A percentile compares a stretch with the other conserved stretches of the same genome.
Conservation (phyloP, 768 basidiomycete species). For the Tremella yokohamensis region DNA sequence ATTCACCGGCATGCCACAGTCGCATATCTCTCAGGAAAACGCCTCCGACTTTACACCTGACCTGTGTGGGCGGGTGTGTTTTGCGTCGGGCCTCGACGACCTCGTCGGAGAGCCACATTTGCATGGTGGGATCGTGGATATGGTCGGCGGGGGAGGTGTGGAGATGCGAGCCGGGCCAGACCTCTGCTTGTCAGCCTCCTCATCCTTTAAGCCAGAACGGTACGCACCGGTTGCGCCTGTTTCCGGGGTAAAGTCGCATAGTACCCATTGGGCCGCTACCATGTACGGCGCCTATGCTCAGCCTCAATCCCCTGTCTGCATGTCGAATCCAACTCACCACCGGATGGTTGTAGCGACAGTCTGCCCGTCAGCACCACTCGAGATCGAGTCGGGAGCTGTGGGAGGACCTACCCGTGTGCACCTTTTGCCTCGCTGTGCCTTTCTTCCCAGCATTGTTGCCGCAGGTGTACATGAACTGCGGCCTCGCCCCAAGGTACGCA, state of each 20-base stretch:
- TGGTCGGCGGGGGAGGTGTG: neutral
- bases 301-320: neutral
- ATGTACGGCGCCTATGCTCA: constrained; percentile 5
- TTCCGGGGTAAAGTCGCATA: constrained; percentile 5
- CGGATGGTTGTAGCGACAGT: neutral
- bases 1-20: constrained; percentile 7
- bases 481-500: constrained; percentile 1
- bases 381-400: neutral
- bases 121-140: neutral
- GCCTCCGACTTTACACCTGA: neutral
- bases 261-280: constrained; percentile 3
- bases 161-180: constrained; percentile 9
- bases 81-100: neutral
- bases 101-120: neutral
- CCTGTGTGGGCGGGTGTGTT: neutral
- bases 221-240: neutral
- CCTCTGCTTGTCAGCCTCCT: neutral
- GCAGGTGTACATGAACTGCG: constrained; percentile 5
- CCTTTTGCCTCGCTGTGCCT: neutral
- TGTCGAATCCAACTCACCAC: neutral
- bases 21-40: constrained; percentile 8
- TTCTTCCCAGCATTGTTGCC: constrained; percentile 5
- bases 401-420: constrained; percentile 2
- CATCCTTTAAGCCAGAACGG: neutral
- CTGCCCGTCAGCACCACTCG: constrained; percentile 2